A percentile compares a stretch with the other conserved stretches of the same genome.
Conservation (phyloP, 208 protist species). For the Crithidia expoeki region DNA sequence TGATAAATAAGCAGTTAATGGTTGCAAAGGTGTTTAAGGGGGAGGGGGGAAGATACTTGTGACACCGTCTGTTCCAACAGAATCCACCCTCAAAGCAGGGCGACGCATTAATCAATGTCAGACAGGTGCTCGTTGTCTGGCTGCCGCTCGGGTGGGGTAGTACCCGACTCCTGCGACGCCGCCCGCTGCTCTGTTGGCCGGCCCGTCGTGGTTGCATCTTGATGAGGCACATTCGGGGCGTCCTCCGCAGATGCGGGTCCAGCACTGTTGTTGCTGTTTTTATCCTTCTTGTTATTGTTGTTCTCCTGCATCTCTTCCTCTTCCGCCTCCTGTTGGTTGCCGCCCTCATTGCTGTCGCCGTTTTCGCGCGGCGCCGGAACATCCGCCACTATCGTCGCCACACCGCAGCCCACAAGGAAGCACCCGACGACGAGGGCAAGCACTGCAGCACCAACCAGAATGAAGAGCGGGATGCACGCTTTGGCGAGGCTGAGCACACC, state of each 20-base stretch:
- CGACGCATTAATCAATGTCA: conserved; percentile 23
- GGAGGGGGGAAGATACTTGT: no score
- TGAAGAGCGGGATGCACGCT: conserved; percentile 64
- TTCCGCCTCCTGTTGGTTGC: conserved; percentile 22
- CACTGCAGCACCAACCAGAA: conserved; percentile 40
- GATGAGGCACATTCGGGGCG: neutral
- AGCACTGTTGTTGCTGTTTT: neutral
- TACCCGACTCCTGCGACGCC: neutral
- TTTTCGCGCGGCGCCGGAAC: neutral
- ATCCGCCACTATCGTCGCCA: conserved; percentile 1
- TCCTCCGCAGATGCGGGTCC: neutral
- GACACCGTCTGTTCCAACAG: no score
- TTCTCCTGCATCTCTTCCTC: conserved; percentile 15
- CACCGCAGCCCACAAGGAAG: conserved; percentile 35
- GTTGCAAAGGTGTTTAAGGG: neutral
- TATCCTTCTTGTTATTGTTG: neutral
- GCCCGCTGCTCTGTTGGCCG: neutral
- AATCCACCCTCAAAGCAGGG: no score
- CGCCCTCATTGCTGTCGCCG: conserved; percentile 1
- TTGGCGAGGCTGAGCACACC: conserved; percentile 34
- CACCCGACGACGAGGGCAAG: conserved; percentile 18
- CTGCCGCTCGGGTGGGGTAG: conserved; percentile 21
- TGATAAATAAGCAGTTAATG: no score
- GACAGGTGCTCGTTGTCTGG: conserved; percentile 40
- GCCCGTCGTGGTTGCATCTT: conserved; percentile 9